A percentile compares a stretch with the other conserved stretches of the same genome.
These are phyloP conservation scores for Nemania bipapillata DNA, from an alignment of 2,329 filamentous ascomycete genomes.

Conservation along the genomic window DNA sequence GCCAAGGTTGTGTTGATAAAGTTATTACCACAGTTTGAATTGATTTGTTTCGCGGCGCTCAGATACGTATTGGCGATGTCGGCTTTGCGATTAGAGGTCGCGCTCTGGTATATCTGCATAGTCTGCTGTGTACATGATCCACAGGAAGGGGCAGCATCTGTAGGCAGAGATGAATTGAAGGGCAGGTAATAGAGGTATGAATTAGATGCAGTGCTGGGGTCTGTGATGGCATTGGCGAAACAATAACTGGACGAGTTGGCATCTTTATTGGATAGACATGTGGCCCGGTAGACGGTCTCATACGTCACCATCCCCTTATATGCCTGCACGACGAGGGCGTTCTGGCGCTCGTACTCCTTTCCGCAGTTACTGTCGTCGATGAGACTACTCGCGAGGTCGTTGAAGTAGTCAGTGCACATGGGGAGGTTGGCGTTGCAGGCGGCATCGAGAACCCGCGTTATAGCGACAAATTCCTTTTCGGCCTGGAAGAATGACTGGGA, in stretches of 20 bases:
- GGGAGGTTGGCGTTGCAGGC: slow-evolving; percentile 76
- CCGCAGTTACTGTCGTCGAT: slow-evolving; percentile 73
- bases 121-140: slow-evolving; percentile 79
- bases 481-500: slow-evolving; percentile 86
- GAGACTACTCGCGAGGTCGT: slow-evolving; percentile 72
- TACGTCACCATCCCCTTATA: slow-evolving; percentile 82
- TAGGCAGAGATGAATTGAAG: slow-evolving; percentile 76
- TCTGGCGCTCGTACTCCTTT: slow-evolving; percentile 72
- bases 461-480: slow-evolving; percentile 74
- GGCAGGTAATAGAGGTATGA: slow-evolving; percentile 87
- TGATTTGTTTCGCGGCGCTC: slow-evolving; percentile 76
- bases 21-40: slow-evolving; percentile 69
- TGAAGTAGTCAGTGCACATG: slow-evolving; percentile 74
- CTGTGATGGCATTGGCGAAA: slow-evolving; percentile 86
- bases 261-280: slow-evolving; percentile 76
- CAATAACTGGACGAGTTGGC: slow-evolving; percentile 75
- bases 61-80: slow-evolving; percentile 76
- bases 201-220: slow-evolving; percentile 74
- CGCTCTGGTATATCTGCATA: slow-evolving; percentile 81
- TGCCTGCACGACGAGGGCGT: slow-evolving; percentile 77
- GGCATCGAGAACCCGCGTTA: slow-evolving; percentile 81
- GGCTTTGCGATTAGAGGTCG: slow-evolving; percentile 72
- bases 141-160: slow-evolving; percentile 76
- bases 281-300: slow-evolving; percentile 78
- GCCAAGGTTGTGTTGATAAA: slow-evolving; percentile 70